phyloP scores from a whole-genome alignment of 1,284 basidiomycete species.

The Papiliotrema flavescens region DNA sequence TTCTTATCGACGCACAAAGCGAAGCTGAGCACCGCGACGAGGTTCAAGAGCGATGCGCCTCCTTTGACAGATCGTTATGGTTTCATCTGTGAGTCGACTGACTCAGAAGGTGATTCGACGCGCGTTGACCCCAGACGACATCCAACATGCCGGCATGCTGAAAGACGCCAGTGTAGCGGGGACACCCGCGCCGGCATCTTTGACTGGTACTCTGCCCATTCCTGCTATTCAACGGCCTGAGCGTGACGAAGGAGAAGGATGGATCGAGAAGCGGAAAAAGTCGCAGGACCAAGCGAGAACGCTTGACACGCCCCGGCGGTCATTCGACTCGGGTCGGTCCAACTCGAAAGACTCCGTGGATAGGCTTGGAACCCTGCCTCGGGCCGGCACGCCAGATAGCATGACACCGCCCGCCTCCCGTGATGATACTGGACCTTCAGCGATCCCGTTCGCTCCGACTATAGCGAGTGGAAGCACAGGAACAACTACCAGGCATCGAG shows the following conservation, averaged over 20 bases:
- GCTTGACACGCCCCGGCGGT: slow-evolving; percentile 11
- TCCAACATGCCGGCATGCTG: slow-evolving; percentile 73
- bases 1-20: slow-evolving; percentile 37
- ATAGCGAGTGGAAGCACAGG: not conserved
- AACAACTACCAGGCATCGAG: slow-evolving; percentile 4
- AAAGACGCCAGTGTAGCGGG: slow-evolving; percentile 58
- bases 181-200: slow-evolving; percentile 37
- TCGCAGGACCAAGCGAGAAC: not conserved
- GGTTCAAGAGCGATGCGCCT: slow-evolving; percentile 60
- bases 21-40: slow-evolving; percentile 48
- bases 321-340: slow-evolving; percentile 10
- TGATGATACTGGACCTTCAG: not conserved
- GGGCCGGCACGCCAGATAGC: slow-evolving; percentile 5
- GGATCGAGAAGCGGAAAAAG: slow-evolving; percentile 21
- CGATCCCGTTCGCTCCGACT: not conserved
- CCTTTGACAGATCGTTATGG: slow-evolving; percentile 86
- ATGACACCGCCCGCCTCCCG: slow-evolving; percentile 7
- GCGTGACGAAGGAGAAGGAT: slow-evolving; percentile 23
- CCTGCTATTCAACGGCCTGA: slow-evolving; percentile 4
- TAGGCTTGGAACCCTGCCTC: not conserved
- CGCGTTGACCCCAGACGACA: slow-evolving; percentile 58
- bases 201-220: slow-evolving; percentile 31
- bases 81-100: slow-evolving; percentile 71
- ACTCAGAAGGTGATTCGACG: not conserved
- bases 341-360: not conserved